Conservation (phyloP, 2,329 filamentous ascomycete genomes). For the Aspergillus sp. region DNA sequence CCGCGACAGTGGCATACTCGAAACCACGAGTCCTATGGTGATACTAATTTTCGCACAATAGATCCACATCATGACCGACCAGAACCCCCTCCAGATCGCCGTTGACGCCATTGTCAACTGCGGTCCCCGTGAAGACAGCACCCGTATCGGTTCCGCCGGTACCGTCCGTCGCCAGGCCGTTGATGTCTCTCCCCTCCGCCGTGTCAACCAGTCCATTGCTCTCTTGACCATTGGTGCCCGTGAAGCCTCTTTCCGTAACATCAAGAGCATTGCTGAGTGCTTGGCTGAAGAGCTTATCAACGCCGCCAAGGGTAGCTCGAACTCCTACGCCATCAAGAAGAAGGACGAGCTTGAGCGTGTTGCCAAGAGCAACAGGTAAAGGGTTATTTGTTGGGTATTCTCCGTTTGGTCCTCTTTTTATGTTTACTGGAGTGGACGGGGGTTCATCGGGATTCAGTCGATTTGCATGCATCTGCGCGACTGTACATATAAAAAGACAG, state of each 20-base stretch:
- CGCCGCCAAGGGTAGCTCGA: conserved; percentile 99
- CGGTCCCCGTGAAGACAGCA: conserved; percentile 99
- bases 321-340: conserved; percentile 99
- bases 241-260: conserved; percentile 98
- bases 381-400: conserved; percentile 31
- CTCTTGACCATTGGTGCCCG: conserved; percentile 98
- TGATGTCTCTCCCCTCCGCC: conserved; percentile 98
- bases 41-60: conserved; percentile 33
- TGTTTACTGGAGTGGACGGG: conserved; percentile 38
- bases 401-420: conserved; percentile 35
- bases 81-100: conserved; percentile 99
- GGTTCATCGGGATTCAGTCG: conserved; percentile 37
- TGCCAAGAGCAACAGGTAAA: conserved; percentile 99
- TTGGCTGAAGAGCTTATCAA: conserved; percentile 99
- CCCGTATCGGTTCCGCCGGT: conserved; percentile 98
- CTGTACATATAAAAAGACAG: conserved; percentile 35
- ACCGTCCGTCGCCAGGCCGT: conserved; percentile 99
- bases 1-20: neutral
- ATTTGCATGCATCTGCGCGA: conserved; percentile 37
- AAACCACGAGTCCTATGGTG: neutral
- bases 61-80: conserved; percentile 99
- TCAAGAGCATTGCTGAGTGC: conserved; percentile 99
- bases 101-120: conserved; percentile 99
- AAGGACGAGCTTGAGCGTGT: conserved; percentile 99
- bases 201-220: conserved; percentile 99